phyloP scores from a whole-genome alignment of 176 grass and related monocot species.

The Panicum miliaceum region DNA sequence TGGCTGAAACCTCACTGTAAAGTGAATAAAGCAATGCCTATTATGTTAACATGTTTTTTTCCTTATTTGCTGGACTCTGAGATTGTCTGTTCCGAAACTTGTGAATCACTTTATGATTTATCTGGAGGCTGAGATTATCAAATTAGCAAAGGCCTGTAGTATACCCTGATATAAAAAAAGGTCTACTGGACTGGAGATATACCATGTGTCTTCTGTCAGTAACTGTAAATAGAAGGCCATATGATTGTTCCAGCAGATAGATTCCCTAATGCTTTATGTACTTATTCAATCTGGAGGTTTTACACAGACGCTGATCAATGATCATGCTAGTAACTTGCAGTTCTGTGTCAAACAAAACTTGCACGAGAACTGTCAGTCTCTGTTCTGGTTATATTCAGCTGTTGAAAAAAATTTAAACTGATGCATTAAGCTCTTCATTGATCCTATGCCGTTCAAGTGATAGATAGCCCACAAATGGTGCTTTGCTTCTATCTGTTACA shows the following conservation, averaged over 20 bases:
- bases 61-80: slow-evolving; percentile 17
- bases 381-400: slow-evolving; percentile 26
- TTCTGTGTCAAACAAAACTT: slow-evolving; percentile 37
- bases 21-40: slow-evolving; percentile 36
- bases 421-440: slow-evolving; percentile 12
- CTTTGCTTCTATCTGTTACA: background rate
- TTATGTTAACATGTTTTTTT: background rate
- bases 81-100: background rate
- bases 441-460: slow-evolving; percentile 21
- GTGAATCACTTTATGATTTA: background rate
- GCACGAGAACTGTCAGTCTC: background rate
- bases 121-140: slow-evolving; percentile 12
- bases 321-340: slow-evolving; percentile 10
- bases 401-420: slow-evolving; percentile 28
- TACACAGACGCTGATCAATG: background rate
- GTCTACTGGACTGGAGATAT: slow-evolving; percentile 5
- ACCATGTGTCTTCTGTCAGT: background rate
- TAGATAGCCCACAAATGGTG: slow-evolving; percentile 7
- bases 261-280: slow-evolving; percentile 15
- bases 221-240: background rate
- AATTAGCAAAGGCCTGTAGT: slow-evolving; percentile 10
- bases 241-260: slow-evolving; percentile 10
- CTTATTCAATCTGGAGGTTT: slow-evolving; percentile 21
- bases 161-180: background rate
- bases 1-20: slow-evolving; percentile 20